These are phyloP conservation scores for Rubus parviflorus DNA, from an alignment of 306 rosid species.

Conservation along the genomic window DNA sequence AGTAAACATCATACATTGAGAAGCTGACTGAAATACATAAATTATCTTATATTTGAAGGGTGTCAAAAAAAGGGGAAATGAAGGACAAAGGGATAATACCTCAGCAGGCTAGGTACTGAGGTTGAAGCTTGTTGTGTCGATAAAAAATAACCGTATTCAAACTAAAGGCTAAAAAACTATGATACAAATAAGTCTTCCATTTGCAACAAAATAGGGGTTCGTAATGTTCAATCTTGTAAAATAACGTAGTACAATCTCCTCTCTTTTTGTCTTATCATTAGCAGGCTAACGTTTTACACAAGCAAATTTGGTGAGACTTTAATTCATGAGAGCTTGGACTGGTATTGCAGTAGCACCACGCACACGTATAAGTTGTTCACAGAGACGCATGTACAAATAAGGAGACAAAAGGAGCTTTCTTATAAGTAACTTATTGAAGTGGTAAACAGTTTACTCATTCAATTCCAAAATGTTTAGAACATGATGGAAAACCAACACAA, in stretches of 20 bases:
- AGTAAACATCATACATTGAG: neutral
- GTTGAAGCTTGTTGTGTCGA: conserved; percentile 64
- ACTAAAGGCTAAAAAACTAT: conserved; percentile 6
- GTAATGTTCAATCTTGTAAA: neutral
- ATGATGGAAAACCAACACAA: neutral
- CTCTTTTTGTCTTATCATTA: too few relatives aligned
- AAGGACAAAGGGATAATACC: conserved; percentile 41
- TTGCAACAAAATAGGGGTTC: neutral
- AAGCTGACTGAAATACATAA: neutral
- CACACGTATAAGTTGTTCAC: neutral
- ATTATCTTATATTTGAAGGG: neutral
- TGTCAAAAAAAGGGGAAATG: neutral
- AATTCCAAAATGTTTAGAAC: neutral
- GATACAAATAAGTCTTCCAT: neutral
- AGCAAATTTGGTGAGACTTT: neutral
- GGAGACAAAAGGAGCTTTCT: neutral
- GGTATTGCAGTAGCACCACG: neutral
- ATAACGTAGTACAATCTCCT: neutral
- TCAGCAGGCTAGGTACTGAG: conserved; percentile 60
- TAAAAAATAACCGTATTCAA: too few relatives aligned
- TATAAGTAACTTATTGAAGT: neutral
- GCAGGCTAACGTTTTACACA: neutral
- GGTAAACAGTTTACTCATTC: neutral
- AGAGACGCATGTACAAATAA: neutral
- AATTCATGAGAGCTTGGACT: neutral